Base-by-base conservation (phyloP, 2,329 filamentous ascomycete genomes). In the Fusarium aywerte region DNA sequence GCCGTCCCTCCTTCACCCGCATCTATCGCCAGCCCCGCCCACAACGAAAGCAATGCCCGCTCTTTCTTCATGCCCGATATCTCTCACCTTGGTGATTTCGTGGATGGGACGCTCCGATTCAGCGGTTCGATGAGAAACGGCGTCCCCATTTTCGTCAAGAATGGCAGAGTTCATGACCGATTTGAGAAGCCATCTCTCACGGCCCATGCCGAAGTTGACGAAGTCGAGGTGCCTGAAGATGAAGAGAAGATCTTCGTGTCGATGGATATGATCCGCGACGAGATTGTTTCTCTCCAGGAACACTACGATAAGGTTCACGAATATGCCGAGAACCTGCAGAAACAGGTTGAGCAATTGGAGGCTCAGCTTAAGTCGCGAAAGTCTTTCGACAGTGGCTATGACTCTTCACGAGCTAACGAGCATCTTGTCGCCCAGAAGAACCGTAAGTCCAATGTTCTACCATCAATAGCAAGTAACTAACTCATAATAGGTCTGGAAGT, bases 241-340 rank as follows among this genome's bases (percentile, higher is more conserved):
- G 85, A 87, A 67, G 82, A 86, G 73, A 82, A 83, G 66, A 87
- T 87, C 29, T 86, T 87, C 64, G 85, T 87, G 38, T 87, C 85
- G 10, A 81, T 87, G 80, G 85, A 87, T 83, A 87, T 87, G 82
- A 85, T 87, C 77, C 83, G 84, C 36, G 82, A 86, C 39, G 85
- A 87, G 72, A 85, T 87, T 40, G 75, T 84, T 50, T 83, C 82
- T 58, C 78, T 87, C 36, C 84, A 86, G 59, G 83, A 86, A 38
- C 85, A 87, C 64, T 83, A 87, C 59, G 84, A 85, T 48, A 80
- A 84, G 65, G 80, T 87, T 11, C 83, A 86, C 50, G 81, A 81
- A 48, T 85, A 87, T 70, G 85, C 85, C 11, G 80, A 84, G 67
- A 81, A 80, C 53, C 78, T 87, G 8, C 83, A 86, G 66, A 76